Evolutionary conservation across 306 rosid species (phyloP).

Genomic region (Astragalus membranaceus): DNA sequence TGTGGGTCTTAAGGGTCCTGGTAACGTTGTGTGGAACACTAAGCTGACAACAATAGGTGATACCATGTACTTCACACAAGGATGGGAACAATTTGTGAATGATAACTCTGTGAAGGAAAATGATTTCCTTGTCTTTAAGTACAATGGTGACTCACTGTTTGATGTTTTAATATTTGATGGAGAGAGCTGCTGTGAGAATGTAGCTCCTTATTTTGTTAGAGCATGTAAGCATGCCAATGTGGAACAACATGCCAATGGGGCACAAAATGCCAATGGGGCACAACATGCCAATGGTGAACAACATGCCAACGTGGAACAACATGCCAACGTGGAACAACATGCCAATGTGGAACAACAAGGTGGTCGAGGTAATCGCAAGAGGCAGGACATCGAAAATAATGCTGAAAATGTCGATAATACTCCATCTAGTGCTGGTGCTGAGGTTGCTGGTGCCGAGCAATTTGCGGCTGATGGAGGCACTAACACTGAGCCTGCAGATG

Average conservation of each 20-base stretch:
- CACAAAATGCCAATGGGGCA: background rate
- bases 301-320: background rate
- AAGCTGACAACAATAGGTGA: slow-evolving; percentile 37
- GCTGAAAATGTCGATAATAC: slow-evolving; percentile 25
- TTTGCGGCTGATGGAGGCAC: background rate
- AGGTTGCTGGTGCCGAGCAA: slow-evolving; percentile 3
- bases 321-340: too few relatives aligned
- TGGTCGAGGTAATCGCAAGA: slow-evolving; percentile 16
- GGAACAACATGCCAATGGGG: background rate
- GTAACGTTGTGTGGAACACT: slow-evolving; percentile 51
- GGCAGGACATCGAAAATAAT: slow-evolving; percentile 10
- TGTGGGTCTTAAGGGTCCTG: slow-evolving; percentile 58
- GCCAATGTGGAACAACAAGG: background rate
- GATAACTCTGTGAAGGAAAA: slow-evolving; percentile 51
- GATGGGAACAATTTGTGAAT: slow-evolving; percentile 57
- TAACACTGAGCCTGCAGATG: background rate
- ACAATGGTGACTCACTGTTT: slow-evolving; percentile 50
- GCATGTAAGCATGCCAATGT: slow-evolving; percentile 23
- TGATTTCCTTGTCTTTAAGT: slow-evolving; percentile 63
- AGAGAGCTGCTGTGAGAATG: slow-evolving; percentile 53
- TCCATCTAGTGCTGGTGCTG: background rate
- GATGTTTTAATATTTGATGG: slow-evolving; percentile 57
- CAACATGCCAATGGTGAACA: background rate
- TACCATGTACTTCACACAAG: slow-evolving; percentile 32
- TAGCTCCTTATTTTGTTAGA: slow-evolving; percentile 47